A percentile compares a stretch with the other conserved stretches of the same genome.
Evolutionary conservation across 148 eudicot species (phyloP).

Genomic region (Chenopodium suecicum): DNA sequence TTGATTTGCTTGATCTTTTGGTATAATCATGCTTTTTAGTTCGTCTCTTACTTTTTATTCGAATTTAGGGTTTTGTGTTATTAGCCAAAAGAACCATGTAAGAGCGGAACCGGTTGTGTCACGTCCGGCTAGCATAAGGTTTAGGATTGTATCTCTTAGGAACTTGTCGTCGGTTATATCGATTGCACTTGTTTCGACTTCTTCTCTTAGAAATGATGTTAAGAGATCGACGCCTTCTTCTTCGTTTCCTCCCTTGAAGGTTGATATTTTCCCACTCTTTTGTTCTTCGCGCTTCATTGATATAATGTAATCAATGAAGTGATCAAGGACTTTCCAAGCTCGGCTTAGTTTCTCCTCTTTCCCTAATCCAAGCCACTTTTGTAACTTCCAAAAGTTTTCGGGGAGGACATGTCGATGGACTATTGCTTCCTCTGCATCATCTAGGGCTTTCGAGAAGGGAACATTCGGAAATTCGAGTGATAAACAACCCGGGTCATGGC

Average conservation of each 20-base stretch:
- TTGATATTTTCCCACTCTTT: not conserved
- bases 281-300: conserved; percentile 24
- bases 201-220: conserved; percentile 28
- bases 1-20: conserved; percentile 19
- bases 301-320: conserved; percentile 28
- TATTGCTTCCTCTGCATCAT: conserved; percentile 38
- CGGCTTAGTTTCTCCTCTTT: conserved; percentile 18
- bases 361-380: conserved; percentile 27
- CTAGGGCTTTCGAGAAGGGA: conserved; percentile 33
- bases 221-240: conserved; percentile 31
- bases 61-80: conserved; percentile 38
- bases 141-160: conserved; percentile 52
- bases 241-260: conserved; percentile 10
- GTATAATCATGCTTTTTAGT: conserved; percentile 8
- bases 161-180: conserved; percentile 37
- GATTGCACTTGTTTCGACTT: conserved; percentile 14
- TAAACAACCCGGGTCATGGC: conserved; percentile 37
- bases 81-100: conserved; percentile 44
- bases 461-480: conserved; percentile 27
- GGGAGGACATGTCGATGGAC: conserved; percentile 33
- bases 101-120: conserved; percentile 51
- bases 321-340: conserved; percentile 38
- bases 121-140: conserved; percentile 54
- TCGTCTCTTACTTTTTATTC: conserved; percentile 37
- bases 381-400: conserved; percentile 27